Evolutionary conservation across 768 basidiomycete genomes (phyloP).

Genomic region (Mycena rosella): DNA sequence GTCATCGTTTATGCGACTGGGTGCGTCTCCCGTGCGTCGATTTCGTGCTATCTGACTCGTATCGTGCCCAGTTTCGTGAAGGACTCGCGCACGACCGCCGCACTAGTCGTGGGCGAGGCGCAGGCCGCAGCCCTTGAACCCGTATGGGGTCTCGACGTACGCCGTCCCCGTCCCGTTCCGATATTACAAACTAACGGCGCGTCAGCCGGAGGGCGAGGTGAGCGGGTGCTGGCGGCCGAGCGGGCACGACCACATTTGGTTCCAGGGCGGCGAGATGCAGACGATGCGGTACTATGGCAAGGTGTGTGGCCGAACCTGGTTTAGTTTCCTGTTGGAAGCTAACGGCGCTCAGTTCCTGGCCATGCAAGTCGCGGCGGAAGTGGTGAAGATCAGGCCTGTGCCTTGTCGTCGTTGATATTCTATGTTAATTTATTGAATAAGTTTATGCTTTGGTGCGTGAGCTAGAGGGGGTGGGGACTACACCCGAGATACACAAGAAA

Average conservation of each 20-base stretch:
- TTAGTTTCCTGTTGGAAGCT: not conserved
- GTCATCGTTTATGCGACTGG: constrained; percentile 65
- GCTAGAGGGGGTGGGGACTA: no score
- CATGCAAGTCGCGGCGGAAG: constrained; percentile 34
- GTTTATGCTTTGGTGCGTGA: no score
- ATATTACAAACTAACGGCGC: not conserved
- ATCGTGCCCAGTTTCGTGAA: constrained; percentile 43
- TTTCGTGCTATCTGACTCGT: no score
- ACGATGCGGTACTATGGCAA: constrained; percentile 33
- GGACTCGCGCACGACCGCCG: constrained; percentile 22
- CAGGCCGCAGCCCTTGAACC: constrained; percentile 35
- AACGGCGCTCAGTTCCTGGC: constrained; percentile 27
- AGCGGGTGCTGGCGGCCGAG: constrained; percentile 45
- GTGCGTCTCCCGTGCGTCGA: constrained; percentile 36
- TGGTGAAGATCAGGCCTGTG: constrained; percentile 22
- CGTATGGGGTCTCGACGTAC: constrained; percentile 46
- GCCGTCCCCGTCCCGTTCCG: not conserved
- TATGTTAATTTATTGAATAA: no score
- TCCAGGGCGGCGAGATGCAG: constrained; percentile 37
- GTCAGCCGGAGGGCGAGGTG: constrained; percentile 45
- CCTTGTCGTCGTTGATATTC: constrained; percentile 7
- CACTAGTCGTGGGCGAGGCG: constrained; percentile 22
- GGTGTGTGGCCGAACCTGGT: not conserved
- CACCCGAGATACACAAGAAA: no score
- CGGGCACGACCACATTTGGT: constrained; percentile 40